Percentiles rank a stretch among this genome's conserved stretches.
These are phyloP conservation scores for Biscutella auriculata DNA, from an alignment of 441 rosid genomes.

Conservation along the genomic window DNA sequence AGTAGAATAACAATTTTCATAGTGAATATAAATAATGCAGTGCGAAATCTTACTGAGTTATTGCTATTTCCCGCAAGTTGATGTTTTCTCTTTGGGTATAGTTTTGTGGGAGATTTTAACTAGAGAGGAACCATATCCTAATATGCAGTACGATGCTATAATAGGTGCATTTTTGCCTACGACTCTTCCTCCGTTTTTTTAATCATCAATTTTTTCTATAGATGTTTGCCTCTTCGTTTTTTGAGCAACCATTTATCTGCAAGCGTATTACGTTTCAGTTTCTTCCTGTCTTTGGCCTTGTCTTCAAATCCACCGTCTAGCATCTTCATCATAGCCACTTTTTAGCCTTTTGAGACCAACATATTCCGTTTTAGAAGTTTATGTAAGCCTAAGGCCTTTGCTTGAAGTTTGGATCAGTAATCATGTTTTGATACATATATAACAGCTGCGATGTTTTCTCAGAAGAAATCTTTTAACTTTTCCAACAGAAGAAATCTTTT, in stretches of 20 bases:
- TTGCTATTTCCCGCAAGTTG: constrained; percentile 34
- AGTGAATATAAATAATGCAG: background rate
- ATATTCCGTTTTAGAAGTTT: background rate
- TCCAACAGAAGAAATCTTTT: no score
- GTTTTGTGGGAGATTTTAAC: constrained; percentile 75
- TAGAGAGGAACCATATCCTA: constrained; percentile 68
- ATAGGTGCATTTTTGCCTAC: constrained; percentile 36
- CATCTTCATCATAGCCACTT: constrained; percentile 81
- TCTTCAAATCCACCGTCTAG: constrained; percentile 83
- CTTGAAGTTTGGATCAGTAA: background rate
- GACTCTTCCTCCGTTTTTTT: no score
- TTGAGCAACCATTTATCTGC: constrained; percentile 57
- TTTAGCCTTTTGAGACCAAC: constrained; percentile 77
- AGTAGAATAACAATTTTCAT: constrained; percentile 19
- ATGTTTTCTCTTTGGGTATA: constrained; percentile 69
- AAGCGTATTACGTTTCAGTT: constrained; percentile 46
- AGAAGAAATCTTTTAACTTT: no score
- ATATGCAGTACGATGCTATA: constrained; percentile 71
- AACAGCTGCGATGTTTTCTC: no score
- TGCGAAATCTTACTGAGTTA: background rate
- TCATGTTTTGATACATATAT: background rate
- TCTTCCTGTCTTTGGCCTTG: constrained; percentile 52
- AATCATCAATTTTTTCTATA: constrained; percentile 6
- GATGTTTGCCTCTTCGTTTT: constrained; percentile 36
- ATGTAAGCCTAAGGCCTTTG: no score